Evolutionary conservation across 2,329 filamentous ascomycete genomes (phyloP).

Genomic region (Malbranchea cinnamomea): DNA sequence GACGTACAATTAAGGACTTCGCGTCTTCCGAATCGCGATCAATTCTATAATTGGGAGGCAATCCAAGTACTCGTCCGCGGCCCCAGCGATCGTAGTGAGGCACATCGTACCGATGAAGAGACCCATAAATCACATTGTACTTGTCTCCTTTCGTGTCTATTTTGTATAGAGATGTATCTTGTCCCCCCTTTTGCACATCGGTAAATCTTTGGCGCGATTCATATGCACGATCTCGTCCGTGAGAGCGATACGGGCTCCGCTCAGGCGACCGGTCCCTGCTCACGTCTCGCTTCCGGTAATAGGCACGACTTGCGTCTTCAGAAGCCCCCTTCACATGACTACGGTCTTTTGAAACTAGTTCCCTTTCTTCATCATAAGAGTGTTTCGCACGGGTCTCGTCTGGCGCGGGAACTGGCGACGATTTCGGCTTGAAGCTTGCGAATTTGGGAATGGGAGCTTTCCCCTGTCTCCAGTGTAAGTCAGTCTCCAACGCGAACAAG

Average conservation of each 20-base stretch:
- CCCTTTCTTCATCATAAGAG: background rate
- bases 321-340: too few species aligned
- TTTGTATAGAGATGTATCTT: conserved; percentile 33
- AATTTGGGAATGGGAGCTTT: conserved; percentile 50
- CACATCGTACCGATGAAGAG: conserved; percentile 54
- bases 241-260: conserved; percentile 1
- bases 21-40: conserved; percentile 43
- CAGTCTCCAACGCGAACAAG: background rate
- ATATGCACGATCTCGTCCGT: conserved; percentile 14
- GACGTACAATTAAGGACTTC: conserved; percentile 23
- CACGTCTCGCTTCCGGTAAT: too few species aligned
- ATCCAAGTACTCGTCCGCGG: conserved; percentile 55
- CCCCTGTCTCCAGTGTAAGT: conserved; percentile 14
- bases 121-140: conserved; percentile 59
- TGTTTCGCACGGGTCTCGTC: background rate
- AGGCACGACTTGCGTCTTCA: too few species aligned
- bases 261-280: background rate
- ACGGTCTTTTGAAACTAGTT: background rate
- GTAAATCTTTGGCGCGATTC: conserved; percentile 4
- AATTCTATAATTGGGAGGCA: conserved; percentile 45
- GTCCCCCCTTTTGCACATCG: conserved; percentile 10
- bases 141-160: conserved; percentile 64
- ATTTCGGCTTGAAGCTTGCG: conserved; percentile 54
- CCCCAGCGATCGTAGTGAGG: conserved; percentile 58
- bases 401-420: too few species aligned